Conservation (phyloP, 2,329 filamentous ascomycete genomes). For the Neopestalotiopsis sp. region DNA sequence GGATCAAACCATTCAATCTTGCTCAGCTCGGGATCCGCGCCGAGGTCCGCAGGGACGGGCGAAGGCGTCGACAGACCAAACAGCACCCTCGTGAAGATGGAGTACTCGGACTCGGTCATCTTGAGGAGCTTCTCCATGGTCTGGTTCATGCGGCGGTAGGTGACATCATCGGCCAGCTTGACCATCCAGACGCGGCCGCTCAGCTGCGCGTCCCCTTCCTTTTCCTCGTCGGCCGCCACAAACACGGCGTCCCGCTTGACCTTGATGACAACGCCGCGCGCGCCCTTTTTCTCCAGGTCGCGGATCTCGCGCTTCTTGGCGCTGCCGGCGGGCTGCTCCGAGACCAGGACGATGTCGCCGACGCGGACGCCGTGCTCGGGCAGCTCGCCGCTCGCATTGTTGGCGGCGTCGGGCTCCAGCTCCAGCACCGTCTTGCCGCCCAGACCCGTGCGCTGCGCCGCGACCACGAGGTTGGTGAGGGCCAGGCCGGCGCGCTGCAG, state of each 20-base stretch:
- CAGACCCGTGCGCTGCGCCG: conserved; percentile 82
- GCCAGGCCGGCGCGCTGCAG: conserved; percentile 81
- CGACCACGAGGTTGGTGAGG: conserved; percentile 74
- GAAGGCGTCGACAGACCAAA: conserved; percentile 64
- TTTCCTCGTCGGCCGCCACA: conserved; percentile 73
- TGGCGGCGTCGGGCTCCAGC: conserved; percentile 74
- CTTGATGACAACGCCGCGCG: conserved; percentile 72
- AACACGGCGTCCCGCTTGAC: conserved; percentile 63
- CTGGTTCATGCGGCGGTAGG: conserved; percentile 67
- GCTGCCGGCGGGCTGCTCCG: conserved; percentile 74
- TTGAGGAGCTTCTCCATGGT: conserved; percentile 64
- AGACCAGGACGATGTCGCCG: conserved; percentile 79
- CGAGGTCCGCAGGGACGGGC: conserved; percentile 48
- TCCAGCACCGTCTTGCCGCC: conserved; percentile 92
- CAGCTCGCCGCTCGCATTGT: conserved; percentile 56
- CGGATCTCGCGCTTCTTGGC: conserved; percentile 75
- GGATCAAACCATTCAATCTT: conserved; percentile 65
- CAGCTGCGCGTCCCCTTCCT: conserved; percentile 47
- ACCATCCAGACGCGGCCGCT: conserved; percentile 64
- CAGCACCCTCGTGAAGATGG: conserved; percentile 63
- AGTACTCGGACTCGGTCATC: conserved; percentile 63
- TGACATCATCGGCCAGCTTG: conserved; percentile 72
- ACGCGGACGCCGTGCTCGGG: conserved; percentile 77
- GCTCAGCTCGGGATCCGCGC: conserved; percentile 45
- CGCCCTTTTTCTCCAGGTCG: conserved; percentile 71